Percentiles rank a stretch among this genome's conserved stretches.
Evolutionary conservation across 352 stramenopile genomes (phyloP).

Genomic region (Phytophthora pinifolia): DNA sequence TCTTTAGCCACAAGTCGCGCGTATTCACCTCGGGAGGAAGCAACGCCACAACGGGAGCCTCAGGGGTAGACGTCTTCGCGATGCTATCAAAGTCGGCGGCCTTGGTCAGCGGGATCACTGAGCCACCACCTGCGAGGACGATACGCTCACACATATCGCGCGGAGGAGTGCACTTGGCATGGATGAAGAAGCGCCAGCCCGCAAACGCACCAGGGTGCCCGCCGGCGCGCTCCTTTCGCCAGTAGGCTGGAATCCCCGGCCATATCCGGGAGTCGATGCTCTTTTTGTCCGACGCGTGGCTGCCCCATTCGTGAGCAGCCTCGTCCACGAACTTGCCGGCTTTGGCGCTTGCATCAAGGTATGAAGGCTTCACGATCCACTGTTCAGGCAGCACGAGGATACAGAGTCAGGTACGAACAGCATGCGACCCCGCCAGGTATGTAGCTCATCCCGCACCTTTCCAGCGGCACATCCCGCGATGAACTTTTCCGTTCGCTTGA

Average conservation of each 20-base stretch:
- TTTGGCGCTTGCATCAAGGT: conserved; percentile 60
- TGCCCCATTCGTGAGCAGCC: conserved; percentile 70
- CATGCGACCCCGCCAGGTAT: not conserved
- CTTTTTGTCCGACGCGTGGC: conserved; percentile 47
- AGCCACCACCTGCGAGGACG: conserved; percentile 52
- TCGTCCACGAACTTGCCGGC: conserved; percentile 78
- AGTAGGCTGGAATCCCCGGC: conserved; percentile 56
- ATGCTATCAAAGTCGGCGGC: conserved; percentile 45
- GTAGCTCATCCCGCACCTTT: conserved; percentile 49
- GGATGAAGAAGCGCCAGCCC: conserved; percentile 74
- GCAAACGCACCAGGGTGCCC: conserved; percentile 59
- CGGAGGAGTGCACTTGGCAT: conserved; percentile 71
- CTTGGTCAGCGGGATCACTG: conserved; percentile 63
- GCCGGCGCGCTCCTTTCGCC: conserved; percentile 53
- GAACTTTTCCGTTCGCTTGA: conserved; percentile 89
- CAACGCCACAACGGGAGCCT: conserved; percentile 59
- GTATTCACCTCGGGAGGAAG: conserved; percentile 51
- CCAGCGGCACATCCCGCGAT: conserved; percentile 76
- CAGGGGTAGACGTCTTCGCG: conserved; percentile 34
- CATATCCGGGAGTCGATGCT: conserved; percentile 80
- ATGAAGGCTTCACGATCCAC: conserved; percentile 89
- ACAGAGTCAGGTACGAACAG: conserved; percentile 3
- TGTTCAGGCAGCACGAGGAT: conserved; percentile 25
- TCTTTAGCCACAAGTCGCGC: conserved; percentile 74
- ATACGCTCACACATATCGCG: conserved; percentile 84